phyloP scores from a whole-genome alignment of 345 rosid genomes.

The Leavenworthia alabamica region DNA sequence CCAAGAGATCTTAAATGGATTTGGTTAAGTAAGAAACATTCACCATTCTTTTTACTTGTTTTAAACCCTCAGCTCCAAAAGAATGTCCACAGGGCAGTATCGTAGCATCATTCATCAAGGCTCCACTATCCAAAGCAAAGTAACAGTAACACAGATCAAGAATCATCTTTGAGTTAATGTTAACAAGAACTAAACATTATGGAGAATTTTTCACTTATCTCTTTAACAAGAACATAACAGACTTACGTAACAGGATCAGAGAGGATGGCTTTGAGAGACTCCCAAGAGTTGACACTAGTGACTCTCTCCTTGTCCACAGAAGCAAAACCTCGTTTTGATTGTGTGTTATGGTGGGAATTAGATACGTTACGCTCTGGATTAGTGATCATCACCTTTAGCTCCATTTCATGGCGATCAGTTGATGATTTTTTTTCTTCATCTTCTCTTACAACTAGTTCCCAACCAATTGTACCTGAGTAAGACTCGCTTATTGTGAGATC shows the following conservation, averaged over 20 bases:
- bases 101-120: constrained; percentile 82
- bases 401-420: constrained; percentile 27
- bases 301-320: constrained; percentile 49
- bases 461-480: constrained; percentile 28
- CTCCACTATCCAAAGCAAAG: constrained; percentile 49
- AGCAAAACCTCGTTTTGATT: constrained; percentile 40
- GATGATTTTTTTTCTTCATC: constrained; percentile 34
- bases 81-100: constrained; percentile 95
- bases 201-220: no score
- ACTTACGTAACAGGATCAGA: constrained; percentile 85
- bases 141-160: no score
- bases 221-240: neutral
- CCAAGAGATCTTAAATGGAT: neutral
- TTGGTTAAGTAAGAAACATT: constrained; percentile 19
- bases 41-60: constrained; percentile 54
- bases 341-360: constrained; percentile 44
- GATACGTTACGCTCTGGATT: constrained; percentile 49
- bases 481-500: neutral
- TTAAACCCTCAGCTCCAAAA: constrained; percentile 67
- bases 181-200: no score
- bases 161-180: no score
- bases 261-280: constrained; percentile 58
- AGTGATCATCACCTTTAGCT: constrained; percentile 39
- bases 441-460: constrained; percentile 45
- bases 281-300: constrained; percentile 55